Percentiles rank a stretch among this genome's conserved stretches.
These are phyloP conservation scores for Apodospora peruviana DNA, from an alignment of 495 filamentous ascomycete species.

Conservation along the genomic window DNA sequence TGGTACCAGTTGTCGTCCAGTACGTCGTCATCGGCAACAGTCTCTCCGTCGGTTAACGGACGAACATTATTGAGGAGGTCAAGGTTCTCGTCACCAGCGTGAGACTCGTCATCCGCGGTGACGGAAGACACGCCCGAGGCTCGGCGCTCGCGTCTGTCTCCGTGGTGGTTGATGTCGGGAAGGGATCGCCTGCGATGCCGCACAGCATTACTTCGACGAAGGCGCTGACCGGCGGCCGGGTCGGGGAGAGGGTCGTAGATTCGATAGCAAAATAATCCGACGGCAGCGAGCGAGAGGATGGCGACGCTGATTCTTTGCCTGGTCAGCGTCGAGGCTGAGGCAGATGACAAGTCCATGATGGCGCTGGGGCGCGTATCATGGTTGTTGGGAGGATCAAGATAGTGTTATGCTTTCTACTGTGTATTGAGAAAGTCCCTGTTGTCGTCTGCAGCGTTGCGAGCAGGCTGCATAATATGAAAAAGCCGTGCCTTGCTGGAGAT, in stretches of 20 bases:
- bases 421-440: too few species aligned
- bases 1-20: constrained; percentile 54
- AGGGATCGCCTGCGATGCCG: constrained; percentile 39
- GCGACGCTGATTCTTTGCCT: constrained; percentile 33
- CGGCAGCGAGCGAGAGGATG: constrained; percentile 27
- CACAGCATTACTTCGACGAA: constrained; percentile 57
- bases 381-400: constrained; percentile 1
- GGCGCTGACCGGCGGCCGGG: constrained; percentile 19
- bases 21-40: constrained; percentile 52
- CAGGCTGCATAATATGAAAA: too few species aligned
- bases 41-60: constrained; percentile 47
- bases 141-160: constrained; percentile 15
- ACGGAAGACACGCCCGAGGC: constrained; percentile 23
- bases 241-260: constrained; percentile 19
- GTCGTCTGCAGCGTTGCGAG: too few species aligned
- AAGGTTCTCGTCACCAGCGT: constrained; percentile 21
- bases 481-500: too few species aligned
- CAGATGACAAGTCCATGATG: constrained; percentile 31
- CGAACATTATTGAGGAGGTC: constrained; percentile 38
- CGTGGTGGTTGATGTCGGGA: constrained; percentile 15
- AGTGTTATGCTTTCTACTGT: too few species aligned
- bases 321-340: constrained; percentile 38
- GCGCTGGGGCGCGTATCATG: constrained; percentile 14
- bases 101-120: constrained; percentile 35
- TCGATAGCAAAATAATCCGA: constrained; percentile 37